Conservation (phyloP, 140 eudicot species). For the Artemisia princeps region DNA sequence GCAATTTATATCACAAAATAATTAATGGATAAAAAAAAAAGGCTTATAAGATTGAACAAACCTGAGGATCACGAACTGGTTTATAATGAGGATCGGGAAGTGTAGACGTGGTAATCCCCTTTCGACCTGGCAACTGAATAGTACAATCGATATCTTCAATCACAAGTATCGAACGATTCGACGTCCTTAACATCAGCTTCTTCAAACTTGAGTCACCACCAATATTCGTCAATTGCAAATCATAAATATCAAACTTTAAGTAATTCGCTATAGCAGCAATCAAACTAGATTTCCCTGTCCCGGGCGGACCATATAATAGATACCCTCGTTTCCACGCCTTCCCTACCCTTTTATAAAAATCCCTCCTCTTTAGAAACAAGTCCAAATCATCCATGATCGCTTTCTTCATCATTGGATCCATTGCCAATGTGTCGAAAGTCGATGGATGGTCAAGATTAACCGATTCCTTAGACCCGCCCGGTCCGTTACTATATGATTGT, state of each 20-base stretch:
- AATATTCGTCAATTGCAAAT: conserved; percentile 36
- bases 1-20: neutral
- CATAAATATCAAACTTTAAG: conserved; percentile 43
- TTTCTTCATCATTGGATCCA: conserved; percentile 37
- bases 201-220: conserved; percentile 35
- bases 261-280: conserved; percentile 50
- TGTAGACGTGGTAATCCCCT: conserved; percentile 3
- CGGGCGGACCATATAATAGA: conserved; percentile 46
- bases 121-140: conserved; percentile 41
- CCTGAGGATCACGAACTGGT: conserved; percentile 35
- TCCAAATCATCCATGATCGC: conserved; percentile 40
- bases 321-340: conserved; percentile 55
- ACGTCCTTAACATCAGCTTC: conserved; percentile 36
- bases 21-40: neutral
- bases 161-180: conserved; percentile 41
- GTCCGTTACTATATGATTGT: conserved; percentile 25
- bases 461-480: conserved; percentile 24
- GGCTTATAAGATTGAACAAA: conserved; percentile 9
- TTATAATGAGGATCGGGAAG: conserved; percentile 19
- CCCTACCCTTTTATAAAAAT: conserved; percentile 38
- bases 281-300: conserved; percentile 51
- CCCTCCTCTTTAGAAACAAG: conserved; percentile 35
- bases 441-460: conserved; percentile 46
- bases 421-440: conserved; percentile 43
- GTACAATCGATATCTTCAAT: conserved; percentile 54